Base-by-base conservation (phyloP, 2,329 filamentous ascomycete species). In the Ophiostoma perfectum region DNA sequence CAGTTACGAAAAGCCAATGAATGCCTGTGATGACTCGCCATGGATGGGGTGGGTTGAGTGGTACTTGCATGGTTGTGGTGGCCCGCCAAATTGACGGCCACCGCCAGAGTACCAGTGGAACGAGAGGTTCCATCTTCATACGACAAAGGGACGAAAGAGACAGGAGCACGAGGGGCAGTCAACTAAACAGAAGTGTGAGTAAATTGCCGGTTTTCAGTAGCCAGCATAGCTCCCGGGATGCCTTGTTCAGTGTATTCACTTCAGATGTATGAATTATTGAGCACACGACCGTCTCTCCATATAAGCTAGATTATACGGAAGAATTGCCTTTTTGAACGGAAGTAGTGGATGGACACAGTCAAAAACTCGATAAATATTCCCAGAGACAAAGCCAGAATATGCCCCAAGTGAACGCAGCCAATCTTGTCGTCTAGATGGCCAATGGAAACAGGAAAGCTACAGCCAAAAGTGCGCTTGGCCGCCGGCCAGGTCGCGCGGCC, bases 51-150 rank as follows among this genome's bases (percentile, higher is more conserved):
- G 49, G 14, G 47, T 12, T 3, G 16, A n/a, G 16, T 44, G 42
- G 14, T 45, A 45, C 9, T 45, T 45, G 42, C 3, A 38, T 11
- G 5, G 63, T 47, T 27, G 64, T 66, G 45, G 38, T 52, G 64
- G 65, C 47, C 65, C 45, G 65, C 65, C 65, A 55, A 66, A 66
- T 41, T 4, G 63, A 47, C 9, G 64, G 64, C 64, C 64, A 38
- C n/a, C 18, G 44, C 42, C 42, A 27, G 9, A 64, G n/a, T 11
- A 41, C 14, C 7, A n/a, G 38, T n/a, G n/a, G 45, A n/a, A 49
- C 2, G 47, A 16, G 14, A 16, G n/a, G 7, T 55, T 27, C 27
- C 27, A 11, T 11, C 27, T 45, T 12, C 42, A 45, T 8, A 55
- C n/a, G 18, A 55, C 7, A 18, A 55, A 55, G n/a, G 49, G 27